Base-by-base conservation (phyloP, 768 basidiomycete species). In the Podaxis sp. region DNA sequence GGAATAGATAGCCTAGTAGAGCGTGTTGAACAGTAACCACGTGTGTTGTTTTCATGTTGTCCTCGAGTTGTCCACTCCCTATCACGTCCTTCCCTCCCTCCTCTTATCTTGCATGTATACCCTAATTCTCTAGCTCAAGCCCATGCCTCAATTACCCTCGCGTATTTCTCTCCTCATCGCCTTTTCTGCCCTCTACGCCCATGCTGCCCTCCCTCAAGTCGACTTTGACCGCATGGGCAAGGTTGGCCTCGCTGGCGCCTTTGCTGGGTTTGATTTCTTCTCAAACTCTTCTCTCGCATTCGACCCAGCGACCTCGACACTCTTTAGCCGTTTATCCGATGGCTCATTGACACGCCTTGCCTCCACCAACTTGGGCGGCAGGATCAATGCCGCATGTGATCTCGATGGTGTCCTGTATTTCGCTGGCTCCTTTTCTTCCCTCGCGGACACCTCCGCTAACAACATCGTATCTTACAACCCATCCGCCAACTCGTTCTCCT, bases 241-340 rank as follows among this genome's bases (percentile, higher is more conserved):
- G 57, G 94, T 98, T 53, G 94, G 87, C 59, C 80, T 98, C 44
- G 87, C 88, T 27, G 96, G 96, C 60, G 80, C 90, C 36, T 99
- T 98, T 70, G 83, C 89, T 23, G 96, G 95, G 48, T 77, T 99
- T 63, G 89, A 89, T 69, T 69, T 95, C 61, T 88, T 89, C 79
- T 76, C 85, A 69, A 83, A 82, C 61, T 72, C 83, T 35, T 69
- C 75, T 51, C 69, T 82, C 65, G 69, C 85, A 36, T 88, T 90
- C 71, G 87, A 94, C 72, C 78, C 91, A 27, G 77, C 87, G 1
- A 81, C 84, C 50, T 83, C 91, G 13, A 88, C 92, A 42, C 77
- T 93, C 50, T 78, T 93, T 63, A 80, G 84, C 42, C 88, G 88
- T 62, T 76, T 82, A 18, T 61, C 77, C 14, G 80, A 87, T 61